Conservation (phyloP, 768 basidiomycete species). For the Tephrocybe sp. region DNA sequence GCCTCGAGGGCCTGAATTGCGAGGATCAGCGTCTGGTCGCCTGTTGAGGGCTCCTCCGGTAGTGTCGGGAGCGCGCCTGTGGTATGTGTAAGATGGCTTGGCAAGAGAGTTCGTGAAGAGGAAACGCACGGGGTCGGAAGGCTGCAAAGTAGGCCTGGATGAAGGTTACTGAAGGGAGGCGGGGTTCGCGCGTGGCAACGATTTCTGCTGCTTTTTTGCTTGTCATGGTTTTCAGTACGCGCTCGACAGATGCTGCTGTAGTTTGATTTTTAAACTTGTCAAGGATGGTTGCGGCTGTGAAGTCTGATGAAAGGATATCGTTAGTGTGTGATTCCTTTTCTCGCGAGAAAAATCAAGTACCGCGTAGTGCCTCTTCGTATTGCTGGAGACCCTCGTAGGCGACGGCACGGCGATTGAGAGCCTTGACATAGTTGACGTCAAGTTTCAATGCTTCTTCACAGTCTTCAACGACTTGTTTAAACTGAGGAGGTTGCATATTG, state of each 20-base stretch:
- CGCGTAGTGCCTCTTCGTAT: conserved; percentile 75
- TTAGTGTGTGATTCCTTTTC: no score
- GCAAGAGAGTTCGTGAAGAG: not conserved
- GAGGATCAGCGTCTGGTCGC: conserved; percentile 79
- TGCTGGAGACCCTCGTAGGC: conserved; percentile 78
- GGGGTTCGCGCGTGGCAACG: conserved; percentile 68
- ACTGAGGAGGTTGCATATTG: conserved; percentile 83
- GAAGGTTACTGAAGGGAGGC: conserved; percentile 87
- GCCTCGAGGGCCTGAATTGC: conserved; percentile 84
- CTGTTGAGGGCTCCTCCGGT: conserved; percentile 71
- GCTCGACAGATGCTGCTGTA: conserved; percentile 80
- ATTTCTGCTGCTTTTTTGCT: conserved; percentile 70
- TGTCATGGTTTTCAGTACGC: conserved; percentile 85
- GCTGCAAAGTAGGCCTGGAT: conserved; percentile 95
- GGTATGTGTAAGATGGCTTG: not conserved
- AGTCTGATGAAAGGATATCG: no score
- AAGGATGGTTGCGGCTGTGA: conserved; percentile 93
- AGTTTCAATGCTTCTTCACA: conserved; percentile 86
- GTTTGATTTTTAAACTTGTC: conserved; percentile 86
- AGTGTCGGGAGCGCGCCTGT: conserved; percentile 66
- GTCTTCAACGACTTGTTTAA: conserved; percentile 80
- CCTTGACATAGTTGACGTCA: conserved; percentile 84
- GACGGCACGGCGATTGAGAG: conserved; percentile 83
- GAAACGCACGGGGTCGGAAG: conserved; percentile 77
- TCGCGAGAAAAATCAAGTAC: no score